Evolutionary conservation across 2,329 filamentous ascomycete species (phyloP).

Genomic region (Aspergillus tubingensis): DNA sequence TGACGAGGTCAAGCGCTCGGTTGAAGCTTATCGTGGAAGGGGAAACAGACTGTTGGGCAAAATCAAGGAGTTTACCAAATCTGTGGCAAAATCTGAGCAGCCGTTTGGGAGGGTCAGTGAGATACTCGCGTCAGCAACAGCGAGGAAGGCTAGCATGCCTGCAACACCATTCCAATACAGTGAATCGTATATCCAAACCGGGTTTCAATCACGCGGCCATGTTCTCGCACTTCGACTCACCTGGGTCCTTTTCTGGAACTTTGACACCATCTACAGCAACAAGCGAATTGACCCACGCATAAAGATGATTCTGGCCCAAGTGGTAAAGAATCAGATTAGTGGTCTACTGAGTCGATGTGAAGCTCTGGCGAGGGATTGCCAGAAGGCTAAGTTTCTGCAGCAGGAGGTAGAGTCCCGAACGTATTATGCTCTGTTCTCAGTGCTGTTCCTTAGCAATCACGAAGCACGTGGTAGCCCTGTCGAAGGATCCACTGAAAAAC

Average conservation of each 20-base stretch:
- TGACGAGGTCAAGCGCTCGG: neutral
- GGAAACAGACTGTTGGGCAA: neutral
- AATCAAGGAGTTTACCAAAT: constrained; percentile 6
- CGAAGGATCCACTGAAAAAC: neutral
- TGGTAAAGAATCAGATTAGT: neutral
- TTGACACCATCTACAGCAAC: neutral
- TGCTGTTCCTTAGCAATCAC: constrained; percentile 1
- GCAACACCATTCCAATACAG: neutral
- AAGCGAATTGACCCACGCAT: neutral
- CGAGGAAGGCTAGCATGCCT: neutral
- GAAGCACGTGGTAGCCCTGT: neutral
- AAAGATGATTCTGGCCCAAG: neutral
- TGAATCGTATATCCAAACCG: constrained; percentile 2
- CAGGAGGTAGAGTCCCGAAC: constrained; percentile 9
- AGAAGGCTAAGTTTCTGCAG: neutral
- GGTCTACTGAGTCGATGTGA: constrained; percentile 1
- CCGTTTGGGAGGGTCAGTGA: constrained; percentile 10
- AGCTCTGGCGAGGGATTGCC: neutral
- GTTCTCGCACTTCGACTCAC: constrained; percentile 1
- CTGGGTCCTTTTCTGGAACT: constrained; percentile 2
- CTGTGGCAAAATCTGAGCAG: constrained; percentile 3
- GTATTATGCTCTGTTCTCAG: constrained; percentile 9
- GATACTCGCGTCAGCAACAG: constrained; percentile 4
- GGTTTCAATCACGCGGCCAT: constrained; percentile 8
- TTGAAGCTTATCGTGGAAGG: neutral